phyloP scores from a whole-genome alignment of 2,329 filamentous ascomycete species.

The Colletotrichum truncatum region DNA sequence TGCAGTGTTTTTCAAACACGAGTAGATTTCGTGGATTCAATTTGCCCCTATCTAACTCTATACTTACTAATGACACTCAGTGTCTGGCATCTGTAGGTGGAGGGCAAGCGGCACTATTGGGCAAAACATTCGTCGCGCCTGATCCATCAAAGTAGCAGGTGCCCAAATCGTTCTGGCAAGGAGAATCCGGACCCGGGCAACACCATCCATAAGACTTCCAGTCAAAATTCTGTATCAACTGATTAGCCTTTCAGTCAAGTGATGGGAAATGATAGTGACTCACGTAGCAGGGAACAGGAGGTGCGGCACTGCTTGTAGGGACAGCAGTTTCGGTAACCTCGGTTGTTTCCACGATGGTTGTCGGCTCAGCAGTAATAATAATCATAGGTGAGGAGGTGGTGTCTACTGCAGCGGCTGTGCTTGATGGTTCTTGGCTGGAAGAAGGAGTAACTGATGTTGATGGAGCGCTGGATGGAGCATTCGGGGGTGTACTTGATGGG shows the following conservation, averaged over 20 bases:
- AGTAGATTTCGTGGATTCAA: too few species aligned
- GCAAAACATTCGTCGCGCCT: not conserved
- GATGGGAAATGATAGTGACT: not conserved
- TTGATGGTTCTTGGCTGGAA: not conserved
- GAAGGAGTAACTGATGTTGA: not conserved
- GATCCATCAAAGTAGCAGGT: constrained; percentile 11
- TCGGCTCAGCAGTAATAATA: not conserved
- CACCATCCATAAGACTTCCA: constrained; percentile 7
- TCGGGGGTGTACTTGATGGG: not conserved
- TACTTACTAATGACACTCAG: too few species aligned
- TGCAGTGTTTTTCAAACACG: too few species aligned
- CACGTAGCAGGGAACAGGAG: constrained; percentile 13
- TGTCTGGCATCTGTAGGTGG: not conserved
- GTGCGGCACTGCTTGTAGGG: not conserved
- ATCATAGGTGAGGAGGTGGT: not conserved
- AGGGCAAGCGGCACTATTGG: constrained; percentile 9
- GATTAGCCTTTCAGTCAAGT: rapidly evolving
- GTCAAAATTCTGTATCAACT: not conserved
- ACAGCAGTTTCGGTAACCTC: not conserved
- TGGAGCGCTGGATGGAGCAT: not conserved
- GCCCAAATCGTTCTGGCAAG: not conserved
- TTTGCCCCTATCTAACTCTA: too few species aligned
- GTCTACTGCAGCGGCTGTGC: not conserved
- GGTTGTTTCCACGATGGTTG: not conserved
- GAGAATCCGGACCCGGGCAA: constrained; percentile 3